Evolutionary conservation across 345 rosid species (phyloP), one percentile per base, ranked within the genome.

Genomic region (Camelina neglecta): DNA sequence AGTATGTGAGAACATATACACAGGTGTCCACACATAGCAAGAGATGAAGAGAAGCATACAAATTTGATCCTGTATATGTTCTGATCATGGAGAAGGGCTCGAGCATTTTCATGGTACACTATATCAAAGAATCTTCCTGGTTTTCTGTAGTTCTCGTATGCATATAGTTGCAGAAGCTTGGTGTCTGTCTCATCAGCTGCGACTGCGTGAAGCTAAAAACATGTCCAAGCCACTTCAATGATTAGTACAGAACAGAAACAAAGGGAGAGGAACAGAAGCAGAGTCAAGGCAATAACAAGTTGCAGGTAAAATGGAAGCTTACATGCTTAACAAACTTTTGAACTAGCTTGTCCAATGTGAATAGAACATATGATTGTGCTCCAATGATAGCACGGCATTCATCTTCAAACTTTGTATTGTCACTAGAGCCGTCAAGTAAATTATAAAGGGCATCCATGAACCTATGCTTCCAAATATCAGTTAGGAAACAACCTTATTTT

Each of bases 321-420:
- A 91, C 99, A 88, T 93, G 98, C 79, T 91, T 93, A 69, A 91
- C 96, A 72, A 93, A 87, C 86, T 92, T 92, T 81, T 85, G 89
- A 39, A 95, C 90, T 79, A 95, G 81, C 75, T 95, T 95, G 85
- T 95, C 99, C 85, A 95, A 81, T 24, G 99, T 95, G 82, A 95
- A 95, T 8, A 95, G 86, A 57, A 95, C 80, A 66, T 95, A 95
- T 47, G 99, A 95, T 71, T 92, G 99, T 60, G 98, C 89, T 74
- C 99, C 99, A 61, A 95, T 89, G 63, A 90, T 92, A 77, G 98
- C 89, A 47, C 98, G 94, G 66, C 99, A 95, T 41, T 92, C 99
- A 75, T 95, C 99, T 85, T 95, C 99, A 72, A 95, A 95, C 84
- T 92, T 95, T 38, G 91, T 83, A 82, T 90, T 95, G 75, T 92